Percentiles rank a stretch among this genome's conserved stretches.
Evolutionary conservation across 2,329 filamentous ascomycete genomes (phyloP).

Genomic region (Paracoccidioides brasiliensis): DNA sequence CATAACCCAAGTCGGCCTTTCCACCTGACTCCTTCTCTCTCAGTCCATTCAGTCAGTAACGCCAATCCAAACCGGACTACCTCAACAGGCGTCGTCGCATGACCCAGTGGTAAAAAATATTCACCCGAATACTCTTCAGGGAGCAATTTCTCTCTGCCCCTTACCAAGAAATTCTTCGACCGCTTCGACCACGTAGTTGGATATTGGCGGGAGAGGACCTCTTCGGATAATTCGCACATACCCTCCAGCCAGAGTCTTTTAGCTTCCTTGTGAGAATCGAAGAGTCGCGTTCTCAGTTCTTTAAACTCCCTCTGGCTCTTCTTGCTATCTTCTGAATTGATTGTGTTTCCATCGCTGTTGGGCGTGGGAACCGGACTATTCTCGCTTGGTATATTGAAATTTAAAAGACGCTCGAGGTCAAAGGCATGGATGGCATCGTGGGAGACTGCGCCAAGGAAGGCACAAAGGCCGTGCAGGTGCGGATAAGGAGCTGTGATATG

Average conservation of each 20-base stretch:
- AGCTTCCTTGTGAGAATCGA: constrained; percentile 30
- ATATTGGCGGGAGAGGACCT: constrained; percentile 29
- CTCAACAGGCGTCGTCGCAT: constrained; percentile 31
- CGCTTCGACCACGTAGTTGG: constrained; percentile 33
- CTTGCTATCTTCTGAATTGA: constrained; percentile 25
- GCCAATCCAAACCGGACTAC: constrained; percentile 32
- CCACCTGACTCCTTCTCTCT: constrained; percentile 34
- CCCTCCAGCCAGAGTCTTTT: constrained; percentile 34
- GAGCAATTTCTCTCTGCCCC: constrained; percentile 23
- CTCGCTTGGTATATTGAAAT: constrained; percentile 27
- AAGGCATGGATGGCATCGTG: constrained; percentile 33
- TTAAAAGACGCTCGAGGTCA: constrained; percentile 33
- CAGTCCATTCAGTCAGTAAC: constrained; percentile 36
- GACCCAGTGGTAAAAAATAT: constrained; percentile 33
- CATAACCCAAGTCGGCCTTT: constrained; percentile 28
- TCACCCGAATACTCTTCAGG: constrained; percentile 24
- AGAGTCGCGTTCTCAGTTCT: constrained; percentile 29
- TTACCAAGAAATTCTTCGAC: constrained; percentile 24
- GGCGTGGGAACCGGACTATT: constrained; percentile 29
- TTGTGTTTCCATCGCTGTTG: constrained; percentile 30
- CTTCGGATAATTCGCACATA: constrained; percentile 27
- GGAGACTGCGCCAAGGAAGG: constrained; percentile 35
- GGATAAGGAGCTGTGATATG: constrained; percentile 26
- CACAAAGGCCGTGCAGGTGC: constrained; percentile 32
- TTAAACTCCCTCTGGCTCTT: constrained; percentile 26